Percentiles rank a stretch among this genome's conserved stretches.
Conservation (phyloP, 2,329 filamentous ascomycete genomes). For the Ceratocystiopsis sp. region DNA sequence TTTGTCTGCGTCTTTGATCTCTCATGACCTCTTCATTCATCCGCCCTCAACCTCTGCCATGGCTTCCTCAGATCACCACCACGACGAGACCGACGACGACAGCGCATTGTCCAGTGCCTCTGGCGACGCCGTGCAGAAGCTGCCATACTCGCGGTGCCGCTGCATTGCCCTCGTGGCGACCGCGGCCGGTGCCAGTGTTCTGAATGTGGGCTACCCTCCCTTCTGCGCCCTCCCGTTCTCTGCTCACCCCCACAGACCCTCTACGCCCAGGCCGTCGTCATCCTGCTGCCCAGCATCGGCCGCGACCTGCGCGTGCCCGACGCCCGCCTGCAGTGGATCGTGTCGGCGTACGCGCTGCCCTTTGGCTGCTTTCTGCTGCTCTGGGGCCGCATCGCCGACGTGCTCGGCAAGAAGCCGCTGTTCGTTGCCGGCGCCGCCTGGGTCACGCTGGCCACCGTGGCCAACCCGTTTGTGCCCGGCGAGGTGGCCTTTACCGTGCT, state of each 20-base stretch:
- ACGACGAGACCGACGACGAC: conserved; percentile 1
- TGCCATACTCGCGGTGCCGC: conserved; percentile 26
- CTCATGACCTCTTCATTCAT: too few species aligned
- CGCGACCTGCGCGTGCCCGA: conserved; percentile 37
- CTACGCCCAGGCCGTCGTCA: conserved; percentile 40
- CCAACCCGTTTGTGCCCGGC: conserved; percentile 46
- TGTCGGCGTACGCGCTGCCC: conserved; percentile 47
- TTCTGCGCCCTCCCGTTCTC: background rate
- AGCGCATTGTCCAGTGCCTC: background rate
- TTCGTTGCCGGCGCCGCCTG: conserved; percentile 48
- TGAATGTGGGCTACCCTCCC: conserved; percentile 24
- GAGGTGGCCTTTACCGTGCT: conserved; percentile 54
- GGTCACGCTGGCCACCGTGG: conserved; percentile 39
- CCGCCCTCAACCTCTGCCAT: too few species aligned
- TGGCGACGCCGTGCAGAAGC: conserved; percentile 2
- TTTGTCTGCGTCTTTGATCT: too few species aligned
- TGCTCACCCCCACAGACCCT: conserved; percentile 15
- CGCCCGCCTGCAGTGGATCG: conserved; percentile 45
- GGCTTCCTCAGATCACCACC: background rate
- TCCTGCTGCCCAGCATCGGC: conserved; percentile 46
- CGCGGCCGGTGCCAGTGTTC: conserved; percentile 36
- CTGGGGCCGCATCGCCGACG: conserved; percentile 50
- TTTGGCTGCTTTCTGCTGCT: conserved; percentile 53
- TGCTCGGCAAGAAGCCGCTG: conserved; percentile 48
- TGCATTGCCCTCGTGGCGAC: conserved; percentile 38